Base-by-base conservation (phyloP, 441 rosid species). In the Croton setiger region DNA sequence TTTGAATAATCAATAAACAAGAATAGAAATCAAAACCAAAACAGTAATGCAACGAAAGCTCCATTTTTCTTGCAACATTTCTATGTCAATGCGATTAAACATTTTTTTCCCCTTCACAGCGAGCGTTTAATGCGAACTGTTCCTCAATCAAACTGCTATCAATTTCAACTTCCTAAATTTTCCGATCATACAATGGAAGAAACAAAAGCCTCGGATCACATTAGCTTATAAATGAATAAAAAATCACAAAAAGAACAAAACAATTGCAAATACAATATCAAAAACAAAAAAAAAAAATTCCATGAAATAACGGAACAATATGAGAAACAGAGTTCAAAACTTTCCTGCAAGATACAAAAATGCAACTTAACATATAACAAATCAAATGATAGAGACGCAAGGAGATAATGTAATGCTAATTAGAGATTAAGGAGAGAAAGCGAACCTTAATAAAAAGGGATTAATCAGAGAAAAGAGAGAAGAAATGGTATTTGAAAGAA, bases 401-500 rank as follows among this genome's bases (percentile, higher is more conserved):
- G 21, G n/a, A 45, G 18, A 15, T 23, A 65, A 15, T 10, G 35
- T 7, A 52, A 53, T 45, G 3, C 12, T 45, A 39, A 39, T 58
- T 17, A 59, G 11, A 48, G 33, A 39, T 18, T 2, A 39, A 39
- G 27, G 4, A 14, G 1, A 17, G 18, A 53, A 27, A 33, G 3
- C 20, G 43, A 56, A 4, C 43, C 43, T 39, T 39, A 39, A 39
- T 39, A 27, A 27, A 27, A 27, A 27, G 2, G 2, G 31, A 27
- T 27, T 45, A 45, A 12, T 45, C 15, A 45, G 49, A 45, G 49
- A 45, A 2, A 3, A 48, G 49, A 12, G 60, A 21, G 69, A 51
- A 23, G 12, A 45, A 64, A 74, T 76, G 66, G 52, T 18, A 31
- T 17, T 53, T 4, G 63, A 21, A 31, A 17, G 51, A 21, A 35